A percentile compares a stretch with the other conserved stretches of the same genome.
Conservation (phyloP, 768 basidiomycete genomes). For the Clitopilus passeckerianus region DNA sequence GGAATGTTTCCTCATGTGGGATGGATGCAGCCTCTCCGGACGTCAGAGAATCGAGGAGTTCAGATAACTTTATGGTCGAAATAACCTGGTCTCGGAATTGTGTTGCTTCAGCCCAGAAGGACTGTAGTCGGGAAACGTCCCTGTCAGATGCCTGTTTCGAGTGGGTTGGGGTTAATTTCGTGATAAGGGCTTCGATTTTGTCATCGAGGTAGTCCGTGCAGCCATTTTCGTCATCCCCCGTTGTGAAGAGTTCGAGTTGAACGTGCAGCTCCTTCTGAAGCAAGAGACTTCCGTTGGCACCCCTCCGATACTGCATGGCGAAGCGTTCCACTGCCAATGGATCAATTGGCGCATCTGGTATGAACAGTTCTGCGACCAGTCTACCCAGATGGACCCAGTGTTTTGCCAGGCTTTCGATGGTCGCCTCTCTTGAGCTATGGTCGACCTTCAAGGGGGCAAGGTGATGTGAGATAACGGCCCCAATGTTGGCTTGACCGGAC, state of each 20-base stretch:
- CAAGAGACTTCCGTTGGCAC: constrained; percentile 33
- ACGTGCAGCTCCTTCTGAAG: constrained; percentile 51
- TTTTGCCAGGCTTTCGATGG: constrained; percentile 19
- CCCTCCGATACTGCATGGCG: constrained; percentile 34
- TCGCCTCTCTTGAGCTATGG: neutral
- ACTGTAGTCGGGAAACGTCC: constrained; percentile 45
- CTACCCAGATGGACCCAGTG: constrained; percentile 60
- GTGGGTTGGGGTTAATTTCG: neutral
- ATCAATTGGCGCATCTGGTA: constrained; percentile 85
- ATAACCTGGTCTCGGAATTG: constrained; percentile 68
- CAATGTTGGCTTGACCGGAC: neutral
- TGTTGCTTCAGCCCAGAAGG: constrained; percentile 72
- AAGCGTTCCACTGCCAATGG: constrained; percentile 66
- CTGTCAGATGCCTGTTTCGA: constrained; percentile 6
- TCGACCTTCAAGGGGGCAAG: neutral
- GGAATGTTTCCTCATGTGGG: constrained; percentile 64
- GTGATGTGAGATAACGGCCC: neutral
- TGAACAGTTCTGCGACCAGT: constrained; percentile 62
- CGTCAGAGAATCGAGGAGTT: constrained; percentile 36
- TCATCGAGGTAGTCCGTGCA: constrained; percentile 41
- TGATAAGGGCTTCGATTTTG: constrained; percentile 22
- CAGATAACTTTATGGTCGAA: constrained; percentile 39
- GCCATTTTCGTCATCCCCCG: constrained; percentile 43
- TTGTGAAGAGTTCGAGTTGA: constrained; percentile 45
- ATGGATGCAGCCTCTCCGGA: constrained; percentile 29